Evolutionary conservation across 2,329 filamentous ascomycete genomes (phyloP).

Genomic region (Cladosporium velox): DNA sequence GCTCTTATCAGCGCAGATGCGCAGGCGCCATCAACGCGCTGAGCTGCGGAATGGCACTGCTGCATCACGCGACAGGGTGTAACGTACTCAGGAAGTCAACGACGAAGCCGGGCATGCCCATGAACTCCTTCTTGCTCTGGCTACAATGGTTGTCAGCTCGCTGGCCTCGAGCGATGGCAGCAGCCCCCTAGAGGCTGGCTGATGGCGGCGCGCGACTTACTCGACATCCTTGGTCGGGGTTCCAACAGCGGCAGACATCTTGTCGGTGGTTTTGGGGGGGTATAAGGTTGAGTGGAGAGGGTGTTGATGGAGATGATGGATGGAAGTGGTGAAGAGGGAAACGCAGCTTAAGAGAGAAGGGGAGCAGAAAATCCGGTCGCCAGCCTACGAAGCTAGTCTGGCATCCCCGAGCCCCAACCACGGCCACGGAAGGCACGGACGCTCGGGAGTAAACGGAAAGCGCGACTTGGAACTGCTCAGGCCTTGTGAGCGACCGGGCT

Average conservation of each 20-base stretch:
- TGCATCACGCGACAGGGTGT: neutral
- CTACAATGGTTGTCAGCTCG: constrained; percentile 16
- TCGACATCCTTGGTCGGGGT: constrained; percentile 21
- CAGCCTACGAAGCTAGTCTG: constrained; percentile 1
- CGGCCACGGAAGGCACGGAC: neutral
- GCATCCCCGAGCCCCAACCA: neutral
- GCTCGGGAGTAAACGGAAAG: constrained; percentile 6
- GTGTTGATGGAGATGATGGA: constrained; percentile 17
- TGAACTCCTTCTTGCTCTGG: constrained; percentile 25
- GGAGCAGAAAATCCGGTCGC: constrained; percentile 12
- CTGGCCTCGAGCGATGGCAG: neutral
- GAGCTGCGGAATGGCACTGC: neutral
- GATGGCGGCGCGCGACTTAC: constrained; percentile 15
- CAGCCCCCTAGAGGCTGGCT: constrained; percentile 2
- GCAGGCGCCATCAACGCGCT: constrained; percentile 12
- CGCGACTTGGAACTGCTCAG: neutral
- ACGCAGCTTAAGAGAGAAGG: constrained; percentile 14
- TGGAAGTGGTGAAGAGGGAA: constrained; percentile 14
- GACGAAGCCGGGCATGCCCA: constrained; percentile 68
- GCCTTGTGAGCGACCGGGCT: neutral
- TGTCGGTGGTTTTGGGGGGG: constrained; percentile 10
- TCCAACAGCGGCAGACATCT: constrained; percentile 20
- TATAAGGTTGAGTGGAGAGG: constrained; percentile 17
- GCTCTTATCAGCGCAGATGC: constrained; percentile 34
- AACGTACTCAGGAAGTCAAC: constrained; percentile 98